A percentile compares a stretch with the other conserved stretches of the same genome.
Evolutionary conservation across 2,329 filamentous ascomycete genomes (phyloP).

Genomic region (Colletotrichum acutatum): DNA sequence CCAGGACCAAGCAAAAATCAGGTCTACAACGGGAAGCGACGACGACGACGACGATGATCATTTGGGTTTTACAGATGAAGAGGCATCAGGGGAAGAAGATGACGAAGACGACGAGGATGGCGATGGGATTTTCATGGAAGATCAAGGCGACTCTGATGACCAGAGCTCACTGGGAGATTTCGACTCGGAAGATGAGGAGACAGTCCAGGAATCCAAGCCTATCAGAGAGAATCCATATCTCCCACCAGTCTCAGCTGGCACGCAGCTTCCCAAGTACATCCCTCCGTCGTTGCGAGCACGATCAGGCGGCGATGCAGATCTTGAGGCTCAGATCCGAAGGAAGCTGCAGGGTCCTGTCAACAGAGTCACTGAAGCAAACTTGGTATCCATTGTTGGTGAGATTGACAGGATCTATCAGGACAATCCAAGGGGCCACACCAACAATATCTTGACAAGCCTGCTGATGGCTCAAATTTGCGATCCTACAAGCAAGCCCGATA

Average conservation of each 20-base stretch:
- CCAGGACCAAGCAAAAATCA: not conserved
- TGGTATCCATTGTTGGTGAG: constrained; percentile 84
- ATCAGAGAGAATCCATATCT: constrained; percentile 88
- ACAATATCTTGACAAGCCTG: constrained; percentile 80
- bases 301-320: constrained; percentile 72
- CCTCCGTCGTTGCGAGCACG: constrained; percentile 83
- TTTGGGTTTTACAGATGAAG: constrained; percentile 41
- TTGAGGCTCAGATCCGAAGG: constrained; percentile 75
- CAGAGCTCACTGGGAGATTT: constrained; percentile 54
- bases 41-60: constrained; percentile 42
- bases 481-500: constrained; percentile 81
- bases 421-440: constrained; percentile 89
- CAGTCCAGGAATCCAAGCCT: constrained; percentile 53
- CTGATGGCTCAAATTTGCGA: constrained; percentile 85
- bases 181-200: constrained; percentile 45
- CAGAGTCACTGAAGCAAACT: constrained; percentile 89
- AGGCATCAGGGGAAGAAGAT: constrained; percentile 42
- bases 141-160: constrained; percentile 46
- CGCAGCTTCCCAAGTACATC: constrained; percentile 78
- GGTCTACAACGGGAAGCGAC: constrained; percentile 29
- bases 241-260: constrained; percentile 67
- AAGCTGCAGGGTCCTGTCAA: constrained; percentile 92
- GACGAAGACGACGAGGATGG: constrained; percentile 42
- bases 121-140: constrained; percentile 39
- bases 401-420: constrained; percentile 86